These are phyloP conservation scores for Taphrina confusa DNA, from an alignment of 1,139 yeast genomes.

Conservation along the genomic window DNA sequence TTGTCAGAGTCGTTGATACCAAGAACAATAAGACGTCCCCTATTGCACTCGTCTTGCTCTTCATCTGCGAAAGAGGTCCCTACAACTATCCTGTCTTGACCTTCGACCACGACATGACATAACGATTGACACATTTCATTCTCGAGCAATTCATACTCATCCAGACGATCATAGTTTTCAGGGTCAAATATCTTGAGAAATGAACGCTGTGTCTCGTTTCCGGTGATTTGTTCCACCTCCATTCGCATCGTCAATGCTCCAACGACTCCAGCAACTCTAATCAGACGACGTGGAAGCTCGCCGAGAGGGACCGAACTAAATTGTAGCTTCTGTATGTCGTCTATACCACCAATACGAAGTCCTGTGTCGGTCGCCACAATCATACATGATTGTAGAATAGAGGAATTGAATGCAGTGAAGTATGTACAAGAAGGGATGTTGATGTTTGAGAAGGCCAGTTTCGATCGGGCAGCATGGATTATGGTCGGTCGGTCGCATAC, in stretches of 20 bases:
- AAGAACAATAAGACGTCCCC: slow-evolving; percentile 38
- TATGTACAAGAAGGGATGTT: slow-evolving; percentile 34
- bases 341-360: slow-evolving; percentile 39
- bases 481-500: slow-evolving; percentile 40
- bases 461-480: slow-evolving; percentile 38
- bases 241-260: slow-evolving; percentile 40
- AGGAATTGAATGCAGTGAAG: slow-evolving; percentile 28
- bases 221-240: slow-evolving; percentile 38
- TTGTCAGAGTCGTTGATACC: slow-evolving; percentile 35
- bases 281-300: slow-evolving; percentile 40
- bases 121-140: slow-evolving; percentile 41
- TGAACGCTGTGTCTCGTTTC: slow-evolving; percentile 39
- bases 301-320: slow-evolving; percentile 40
- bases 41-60: slow-evolving; percentile 38
- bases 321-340: slow-evolving; percentile 40
- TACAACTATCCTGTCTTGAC: slow-evolving; percentile 38
- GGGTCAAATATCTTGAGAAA: slow-evolving; percentile 39
- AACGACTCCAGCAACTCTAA: slow-evolving; percentile 29
- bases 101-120: slow-evolving; percentile 28
- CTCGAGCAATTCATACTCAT: slow-evolving; percentile 37
- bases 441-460: slow-evolving; percentile 38
- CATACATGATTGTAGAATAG: slow-evolving; percentile 28
- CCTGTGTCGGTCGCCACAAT: slow-evolving; percentile 39
- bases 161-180: slow-evolving; percentile 35
- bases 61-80: slow-evolving; percentile 40